Evolutionary conservation across 805 yeast genomes (phyloP), one percentile per base, ranked within the genome.

Genomic region (Lipomyces japonicus): DNA sequence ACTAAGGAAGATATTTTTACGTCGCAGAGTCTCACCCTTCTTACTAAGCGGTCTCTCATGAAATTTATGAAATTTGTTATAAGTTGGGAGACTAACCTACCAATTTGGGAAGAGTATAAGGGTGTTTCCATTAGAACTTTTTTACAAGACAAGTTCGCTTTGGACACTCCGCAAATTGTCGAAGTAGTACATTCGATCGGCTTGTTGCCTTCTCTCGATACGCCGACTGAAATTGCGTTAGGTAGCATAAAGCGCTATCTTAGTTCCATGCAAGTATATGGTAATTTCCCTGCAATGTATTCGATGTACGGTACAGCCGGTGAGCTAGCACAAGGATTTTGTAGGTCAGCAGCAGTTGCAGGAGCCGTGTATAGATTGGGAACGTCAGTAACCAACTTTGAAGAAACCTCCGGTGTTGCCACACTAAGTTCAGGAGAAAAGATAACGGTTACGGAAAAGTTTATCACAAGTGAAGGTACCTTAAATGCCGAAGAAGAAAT

Each of bases 301-400:
- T 85, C 95, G 44, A 91, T 88, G 72, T 91, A 82, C 69, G 98
- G 97, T 50, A 95, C 96, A 2, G 90, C 95, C 0, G 96, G 97
- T 46, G 98, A 91, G 69, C 73, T 91, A 24, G 82, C 95, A 14
- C 98, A 91, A 71, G 98, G 97, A 1, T 91, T 93, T 68, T 91
- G 97, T 70, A 77, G 98, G 61, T 85, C 95, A 50, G 97, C 97
- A 2, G 98, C 98, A 12, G 97, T 91, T 55, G 97, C 93, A 18
- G 97, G 97, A 47, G 84, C 97, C 47, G 87, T 95, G 30, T 91
- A 93, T 70, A 88, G 89, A 67, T 74, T 91, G 48, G 81, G 83
- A 63, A 83, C 93, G 14, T 71, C 75, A 35, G 68, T 91, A 45
- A 70, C 70, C 3, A 78, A 79, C 32, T 88, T 73, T 68, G 91